phyloP scores from a whole-genome alignment of 164 flowering plant species.

The Stephania yunnanensis region DNA sequence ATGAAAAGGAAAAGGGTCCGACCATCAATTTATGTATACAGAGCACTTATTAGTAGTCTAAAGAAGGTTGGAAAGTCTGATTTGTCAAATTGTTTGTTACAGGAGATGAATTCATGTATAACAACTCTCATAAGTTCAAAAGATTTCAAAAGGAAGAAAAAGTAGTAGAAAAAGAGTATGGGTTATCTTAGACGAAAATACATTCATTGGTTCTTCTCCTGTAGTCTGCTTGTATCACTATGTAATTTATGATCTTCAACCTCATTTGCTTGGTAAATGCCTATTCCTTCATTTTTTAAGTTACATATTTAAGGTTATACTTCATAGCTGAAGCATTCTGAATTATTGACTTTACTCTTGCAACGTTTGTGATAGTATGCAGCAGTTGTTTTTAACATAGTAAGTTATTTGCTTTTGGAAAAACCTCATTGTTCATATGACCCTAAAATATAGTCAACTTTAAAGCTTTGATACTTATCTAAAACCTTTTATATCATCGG shows the following conservation, averaged over 20 bases:
- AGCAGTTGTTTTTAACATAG: not conserved
- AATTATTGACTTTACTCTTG: not conserved
- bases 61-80: conserved; percentile 63
- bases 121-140: conserved; percentile 47
- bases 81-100: conserved; percentile 35
- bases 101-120: conserved; percentile 54
- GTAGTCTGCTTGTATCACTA: conserved; percentile 2
- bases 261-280: not conserved
- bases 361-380: not conserved
- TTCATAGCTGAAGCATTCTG: not conserved
- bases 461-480: not conserved
- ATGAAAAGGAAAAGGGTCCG: conserved; percentile 51
- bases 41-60: conserved; percentile 45
- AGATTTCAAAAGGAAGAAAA: conserved; percentile 46
- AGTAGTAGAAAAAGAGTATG: conserved; percentile 14
- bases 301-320: not conserved
- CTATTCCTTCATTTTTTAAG: not conserved
- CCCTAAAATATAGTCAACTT: not conserved
- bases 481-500: not conserved
- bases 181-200: not conserved
- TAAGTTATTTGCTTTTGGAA: not conserved
- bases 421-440: not conserved
- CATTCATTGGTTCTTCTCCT: not conserved
- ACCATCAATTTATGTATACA: conserved; percentile 63
- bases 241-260: not conserved